Base-by-base conservation (phyloP, 495 filamentous ascomycete species). In the Penicillium steckii region DNA sequence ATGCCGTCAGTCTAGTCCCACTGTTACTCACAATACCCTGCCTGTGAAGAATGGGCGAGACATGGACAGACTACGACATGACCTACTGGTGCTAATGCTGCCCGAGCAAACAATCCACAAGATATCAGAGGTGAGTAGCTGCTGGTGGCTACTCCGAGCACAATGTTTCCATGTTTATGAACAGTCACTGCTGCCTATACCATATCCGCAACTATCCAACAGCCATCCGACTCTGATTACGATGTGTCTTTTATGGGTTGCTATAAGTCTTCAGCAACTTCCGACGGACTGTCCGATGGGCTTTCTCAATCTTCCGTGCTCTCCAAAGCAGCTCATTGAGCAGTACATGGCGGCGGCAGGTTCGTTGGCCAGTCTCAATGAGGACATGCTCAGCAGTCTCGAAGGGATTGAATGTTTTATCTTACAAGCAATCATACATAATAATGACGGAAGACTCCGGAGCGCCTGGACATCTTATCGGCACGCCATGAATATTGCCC, bases 401-500 rank as follows among this genome's bases (percentile, higher is more conserved):
- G 48, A 64, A 9, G 61, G 61, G 30, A 41, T 64, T 9, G 53
- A 60, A 30, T 57, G 57, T 21, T 49, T 64, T n/a, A 22, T 55
- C 30, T 42, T 64, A 2, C 50, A 57, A 35, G 53, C 44, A 26
- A 48, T 54, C n/a, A 43, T 56, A 6, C 52, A 55, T 21, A 54
- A 50, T 15, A 64, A 61, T 32, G 50, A 54, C 7, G 61, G 61
- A 9, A 64, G 57, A 24, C 10, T 60, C 10, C 33, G 57, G 29
- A 56, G 53, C 38, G 53, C 61, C 13, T 64, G 61, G 61, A 25
- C 61, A 18, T 52, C 52, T 10, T 53, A 50, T 57, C 53, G 57
- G 9, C 53, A 54, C 25, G 57, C 53, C 13, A 21, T 57, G n/a
- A 49, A 57, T 27, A 37, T 57, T 2, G 50, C 29, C 32, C 61